Conservation (phyloP, 805 yeast species). For the Isabelozyma pseudorhagii region DNA sequence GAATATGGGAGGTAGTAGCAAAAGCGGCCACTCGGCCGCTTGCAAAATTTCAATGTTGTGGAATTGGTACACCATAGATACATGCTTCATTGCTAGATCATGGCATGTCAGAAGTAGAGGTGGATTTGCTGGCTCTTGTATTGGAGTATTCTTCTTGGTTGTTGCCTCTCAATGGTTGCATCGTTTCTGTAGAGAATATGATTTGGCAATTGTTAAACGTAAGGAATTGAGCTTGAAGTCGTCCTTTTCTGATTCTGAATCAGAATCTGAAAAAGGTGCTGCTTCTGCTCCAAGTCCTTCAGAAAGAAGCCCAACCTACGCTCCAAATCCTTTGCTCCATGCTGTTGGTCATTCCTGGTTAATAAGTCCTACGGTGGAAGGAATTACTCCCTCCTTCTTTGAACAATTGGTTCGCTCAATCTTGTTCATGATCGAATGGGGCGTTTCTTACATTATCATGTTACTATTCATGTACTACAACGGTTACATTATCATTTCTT, state of each 20-base stretch:
- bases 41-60: slow-evolving; percentile 56
- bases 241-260: neutral
- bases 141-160: slow-evolving; percentile 62
- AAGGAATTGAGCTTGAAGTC: neutral
- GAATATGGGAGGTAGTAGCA: slow-evolving; percentile 9
- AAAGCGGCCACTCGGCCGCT: slow-evolving; percentile 1
- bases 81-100: slow-evolving; percentile 59
- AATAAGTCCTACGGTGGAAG: slow-evolving; percentile 8
- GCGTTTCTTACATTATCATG: slow-evolving; percentile 63
- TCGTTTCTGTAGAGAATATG: slow-evolving; percentile 52
- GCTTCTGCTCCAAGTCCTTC: neutral
- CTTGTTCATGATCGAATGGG: slow-evolving; percentile 59
- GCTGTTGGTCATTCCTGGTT: slow-evolving; percentile 36
- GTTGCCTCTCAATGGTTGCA: slow-evolving; percentile 56
- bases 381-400: slow-evolving; percentile 35
- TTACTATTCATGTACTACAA: slow-evolving; percentile 73
- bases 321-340: slow-evolving; percentile 15
- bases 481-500: slow-evolving; percentile 62
- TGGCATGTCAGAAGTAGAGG: slow-evolving; percentile 63
- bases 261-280: neutral
- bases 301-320: neutral
- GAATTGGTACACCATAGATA: slow-evolving; percentile 70
- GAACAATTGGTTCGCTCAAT: slow-evolving; percentile 51
- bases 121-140: slow-evolving; percentile 70
- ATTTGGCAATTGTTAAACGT: slow-evolving; percentile 26